Conservation (phyloP, 2,329 filamentous ascomycete genomes). For the Venturia asperata region DNA sequence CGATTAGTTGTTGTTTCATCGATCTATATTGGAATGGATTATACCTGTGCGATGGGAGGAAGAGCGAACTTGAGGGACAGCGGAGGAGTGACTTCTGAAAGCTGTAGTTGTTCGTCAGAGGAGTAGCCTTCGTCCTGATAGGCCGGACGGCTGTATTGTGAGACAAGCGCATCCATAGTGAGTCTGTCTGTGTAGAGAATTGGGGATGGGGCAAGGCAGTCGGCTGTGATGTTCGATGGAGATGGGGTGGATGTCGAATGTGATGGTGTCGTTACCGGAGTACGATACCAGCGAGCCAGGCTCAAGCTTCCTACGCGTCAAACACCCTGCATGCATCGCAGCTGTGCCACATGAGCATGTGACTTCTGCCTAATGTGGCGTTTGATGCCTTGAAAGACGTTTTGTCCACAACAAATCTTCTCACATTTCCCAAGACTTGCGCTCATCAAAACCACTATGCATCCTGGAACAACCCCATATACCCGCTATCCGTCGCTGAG, state of each 20-base stretch:
- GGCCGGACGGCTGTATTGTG: conserved; percentile 77
- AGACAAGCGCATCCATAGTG: conserved; percentile 84
- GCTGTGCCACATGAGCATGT: background rate
- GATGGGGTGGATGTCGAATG: background rate
- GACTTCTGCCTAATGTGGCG: no score
- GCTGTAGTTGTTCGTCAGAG: conserved; percentile 66
- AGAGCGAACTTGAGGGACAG: conserved; percentile 91
- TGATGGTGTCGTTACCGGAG: background rate
- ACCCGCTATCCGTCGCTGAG: background rate
- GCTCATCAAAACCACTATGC: conserved; percentile 1
- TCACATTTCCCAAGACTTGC: background rate
- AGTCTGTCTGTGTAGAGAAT: background rate
- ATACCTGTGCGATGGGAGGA: conserved; percentile 82
- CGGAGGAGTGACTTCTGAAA: conserved; percentile 62
- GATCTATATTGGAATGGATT: conserved; percentile 26
- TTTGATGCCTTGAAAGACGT: no score
- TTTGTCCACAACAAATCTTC: no score
- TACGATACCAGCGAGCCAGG: background rate
- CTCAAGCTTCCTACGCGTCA: background rate
- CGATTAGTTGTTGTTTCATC: conserved; percentile 19
- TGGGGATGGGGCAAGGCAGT: background rate
- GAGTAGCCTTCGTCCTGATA: conserved; percentile 65
- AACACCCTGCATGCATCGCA: background rate
- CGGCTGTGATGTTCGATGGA: background rate
- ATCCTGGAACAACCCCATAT: background rate